Percentiles rank a stretch among this genome's conserved stretches.
phyloP scores from a whole-genome alignment of 2,329 filamentous ascomycete genomes.

The Ophiostoma sp. region DNA sequence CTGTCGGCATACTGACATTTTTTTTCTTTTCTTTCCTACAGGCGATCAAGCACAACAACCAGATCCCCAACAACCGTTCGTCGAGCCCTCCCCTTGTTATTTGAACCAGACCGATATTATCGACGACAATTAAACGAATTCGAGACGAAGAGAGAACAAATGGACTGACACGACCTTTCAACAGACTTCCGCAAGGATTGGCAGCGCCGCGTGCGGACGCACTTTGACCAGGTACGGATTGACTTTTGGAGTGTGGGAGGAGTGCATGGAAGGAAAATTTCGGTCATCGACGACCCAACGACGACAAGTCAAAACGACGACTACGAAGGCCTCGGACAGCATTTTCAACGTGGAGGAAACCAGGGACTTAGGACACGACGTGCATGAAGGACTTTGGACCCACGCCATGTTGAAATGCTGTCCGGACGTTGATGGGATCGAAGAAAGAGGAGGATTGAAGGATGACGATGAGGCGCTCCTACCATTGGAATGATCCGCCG shows the following conservation, averaged over 20 bases:
- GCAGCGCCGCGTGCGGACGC: slow-evolving; percentile 97
- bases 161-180: slow-evolving; percentile 42
- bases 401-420: background rate
- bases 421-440: background rate
- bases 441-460: background rate
- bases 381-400: no score
- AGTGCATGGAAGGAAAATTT: background rate
- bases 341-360: background rate
- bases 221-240: slow-evolving; percentile 94
- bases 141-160: slow-evolving; percentile 27
- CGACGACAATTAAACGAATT: slow-evolving; percentile 6
- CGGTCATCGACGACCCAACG: background rate
- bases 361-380: no score
- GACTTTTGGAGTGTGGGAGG: background rate
- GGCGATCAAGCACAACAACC: slow-evolving; percentile 99
- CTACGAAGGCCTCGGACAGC: background rate
- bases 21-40: slow-evolving; percentile 40
- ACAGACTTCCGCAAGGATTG: slow-evolving; percentile 99
- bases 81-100: slow-evolving; percentile 33
- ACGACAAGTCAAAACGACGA: slow-evolving; percentile 17
- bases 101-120: background rate
- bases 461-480: background rate
- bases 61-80: slow-evolving; percentile 94
- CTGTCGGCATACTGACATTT: slow-evolving; percentile 11
- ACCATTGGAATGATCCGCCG: no score